Base-by-base conservation (phyloP, 2,329 filamentous ascomycete species). In the Huntiella abstrusa region DNA sequence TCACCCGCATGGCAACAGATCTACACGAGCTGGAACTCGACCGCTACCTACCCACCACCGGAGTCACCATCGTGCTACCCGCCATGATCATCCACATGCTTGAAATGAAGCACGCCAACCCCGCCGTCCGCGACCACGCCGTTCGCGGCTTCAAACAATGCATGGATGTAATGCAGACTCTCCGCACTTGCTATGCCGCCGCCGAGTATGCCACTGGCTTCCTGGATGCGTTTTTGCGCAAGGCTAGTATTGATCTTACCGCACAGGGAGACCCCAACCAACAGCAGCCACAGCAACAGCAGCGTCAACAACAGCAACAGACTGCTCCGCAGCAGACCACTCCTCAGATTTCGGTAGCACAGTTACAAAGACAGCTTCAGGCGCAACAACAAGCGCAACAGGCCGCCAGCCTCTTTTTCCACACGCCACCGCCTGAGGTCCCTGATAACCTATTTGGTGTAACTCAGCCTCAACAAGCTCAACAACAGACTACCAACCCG, bases 171-270 rank as follows among this genome's bases (percentile, higher is more conserved):
- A 82, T 95, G 68, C 79, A 86, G 58, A 80, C 80, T 52, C 70
- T 96, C 13, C 77, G 86, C 34, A 85, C 94, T 56, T 83, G 86
- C 28, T 95, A 96, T 56, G 79, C 86, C 0, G 86, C 87, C 0
- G 88, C 88, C n/a, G 87, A 95, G 60, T 94, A 91, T 55, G 86
- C 85, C n/a, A 88, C 83, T 1, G 83, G 83, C 2, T 95, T 95
- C 65, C 70, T 95, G n/a, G 84, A 93, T 58, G 85, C 86, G 1
- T 85, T 86, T 1, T 81, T 94, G 52, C 78, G 83, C 51, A 92
- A 93, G 64, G 84, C 84, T 6, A 77, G 83, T 48, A 86, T 91
- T 51, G 77, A 83, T 47, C 67, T 85, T 35, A 72, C 63, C 43
- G 53, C 53, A 11, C 60, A 56, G 41, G 55, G 57, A n/a, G 15